Evolutionary conservation across 257 asterid genomes (phyloP), one percentile per base, ranked within the genome.

Genomic region (Primulina eburnea): DNA sequence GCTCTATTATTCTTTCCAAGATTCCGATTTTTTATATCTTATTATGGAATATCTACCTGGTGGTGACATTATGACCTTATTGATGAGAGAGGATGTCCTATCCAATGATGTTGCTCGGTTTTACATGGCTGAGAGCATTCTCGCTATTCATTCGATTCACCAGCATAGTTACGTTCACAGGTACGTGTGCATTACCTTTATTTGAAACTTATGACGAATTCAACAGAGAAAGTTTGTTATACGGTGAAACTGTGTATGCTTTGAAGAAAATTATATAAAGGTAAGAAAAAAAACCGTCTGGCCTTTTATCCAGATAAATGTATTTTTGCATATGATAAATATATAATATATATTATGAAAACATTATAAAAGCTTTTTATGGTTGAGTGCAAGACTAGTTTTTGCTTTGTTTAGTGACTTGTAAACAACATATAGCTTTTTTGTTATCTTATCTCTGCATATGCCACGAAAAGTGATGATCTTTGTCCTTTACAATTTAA

Each of bases 31-130:
- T 76, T 81, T 93, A 71, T 93, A 93, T 82, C 93, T 92, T 73
- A 92, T 92, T 73, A 92, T 92, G 98, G 97, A 92, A 80, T 93
- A 93, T 80, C 83, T 93, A 77, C 99, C 97, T 34, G 99, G 99
- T 38, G 99, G 99, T 35, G 99, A 93, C 73, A 90, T 93, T 77
- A 93, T 93, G 99, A 93, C 99, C 60, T 84, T 93, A 75, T 58
- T 93, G 70, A 93, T 93, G 99, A 82, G 99, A 76, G 96, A 89
- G 73, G 99, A 90, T 81, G 60, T 78, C 67, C 96, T 93, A 64
- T 85, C 96, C 2, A 96, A 90, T 81, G 96, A 87, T 62, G 90
- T 93, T 33, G 96, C 99, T 4, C 89, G 91, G 56, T 93, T 93
- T 88, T 93, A 93, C 82, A 85, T 93, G 73, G 97, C 92, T 10